A percentile compares a stretch with the other conserved stretches of the same genome.
Evolutionary conservation across 2,329 filamentous ascomycete genomes (phyloP).

Genomic region (Epichloe elymi): DNA sequence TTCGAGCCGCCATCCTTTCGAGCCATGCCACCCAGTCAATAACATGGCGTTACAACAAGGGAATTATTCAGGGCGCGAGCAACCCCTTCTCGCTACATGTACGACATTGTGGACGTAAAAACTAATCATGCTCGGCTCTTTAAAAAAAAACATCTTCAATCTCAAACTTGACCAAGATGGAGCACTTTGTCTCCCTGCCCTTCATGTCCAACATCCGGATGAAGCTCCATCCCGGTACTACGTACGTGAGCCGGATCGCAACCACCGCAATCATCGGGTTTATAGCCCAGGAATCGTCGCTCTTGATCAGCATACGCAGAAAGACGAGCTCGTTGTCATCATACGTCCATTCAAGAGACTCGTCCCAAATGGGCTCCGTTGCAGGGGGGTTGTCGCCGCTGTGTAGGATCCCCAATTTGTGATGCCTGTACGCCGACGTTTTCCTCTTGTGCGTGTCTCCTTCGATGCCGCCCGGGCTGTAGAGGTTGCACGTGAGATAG

Average conservation of each 20-base stretch:
- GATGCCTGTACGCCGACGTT: constrained; percentile 46
- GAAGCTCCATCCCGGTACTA: constrained; percentile 45
- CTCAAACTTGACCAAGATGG: constrained; percentile 48
- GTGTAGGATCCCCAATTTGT: constrained; percentile 42
- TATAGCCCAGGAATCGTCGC: constrained; percentile 46
- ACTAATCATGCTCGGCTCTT: background rate
- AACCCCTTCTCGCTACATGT: constrained; percentile 13
- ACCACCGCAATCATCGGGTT: constrained; percentile 51
- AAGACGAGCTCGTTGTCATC: constrained; percentile 55
- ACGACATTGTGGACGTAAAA: no score
- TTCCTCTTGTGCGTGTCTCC: constrained; percentile 44
- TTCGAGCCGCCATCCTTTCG: background rate
- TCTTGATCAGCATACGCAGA: constrained; percentile 52
- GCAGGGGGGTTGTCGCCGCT: constrained; percentile 43
- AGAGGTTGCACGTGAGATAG: constrained; percentile 51
- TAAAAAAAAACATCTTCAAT: constrained; percentile 29
- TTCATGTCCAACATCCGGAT: constrained; percentile 52
- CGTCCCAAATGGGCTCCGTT: constrained; percentile 53
- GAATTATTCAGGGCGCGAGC: no score
- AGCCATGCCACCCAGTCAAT: background rate
- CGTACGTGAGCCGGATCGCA: constrained; percentile 46
- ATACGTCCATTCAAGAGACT: constrained; percentile 54
- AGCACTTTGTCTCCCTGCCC: constrained; percentile 49
- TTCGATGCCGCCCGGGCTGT: constrained; percentile 40
- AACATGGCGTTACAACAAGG: no score